phyloP scores from a whole-genome alignment of 2,329 filamentous ascomycete genomes.

The Grosmannia serpens region DNA sequence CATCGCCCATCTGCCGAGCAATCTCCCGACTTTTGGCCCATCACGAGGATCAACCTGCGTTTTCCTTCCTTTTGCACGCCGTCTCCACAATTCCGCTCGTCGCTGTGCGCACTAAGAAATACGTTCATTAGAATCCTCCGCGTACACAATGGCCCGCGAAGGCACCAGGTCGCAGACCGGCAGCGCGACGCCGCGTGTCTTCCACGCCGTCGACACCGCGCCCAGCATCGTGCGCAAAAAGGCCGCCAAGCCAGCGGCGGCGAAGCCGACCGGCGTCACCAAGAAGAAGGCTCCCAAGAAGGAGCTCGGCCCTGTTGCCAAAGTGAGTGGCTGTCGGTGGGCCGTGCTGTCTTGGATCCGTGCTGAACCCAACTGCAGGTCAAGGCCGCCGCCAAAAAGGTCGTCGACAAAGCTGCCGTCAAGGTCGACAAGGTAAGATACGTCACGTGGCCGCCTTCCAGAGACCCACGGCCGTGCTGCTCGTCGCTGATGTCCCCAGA shows the following conservation, averaged over 20 bases:
- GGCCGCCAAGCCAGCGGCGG: conserved; percentile 13
- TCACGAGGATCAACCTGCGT: no score
- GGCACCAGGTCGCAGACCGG: conserved; percentile 40
- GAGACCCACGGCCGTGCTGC: not conserved
- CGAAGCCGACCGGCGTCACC: conserved; percentile 21
- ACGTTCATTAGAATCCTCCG: no score
- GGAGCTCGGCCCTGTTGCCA: conserved; percentile 11
- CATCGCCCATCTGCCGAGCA: not conserved
- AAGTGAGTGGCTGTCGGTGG: not conserved
- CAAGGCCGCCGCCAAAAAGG: not conserved
- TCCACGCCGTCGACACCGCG: conserved; percentile 35
- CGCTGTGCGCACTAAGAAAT: not conserved
- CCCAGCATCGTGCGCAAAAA: conserved; percentile 31
- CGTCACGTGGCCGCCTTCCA: not conserved
- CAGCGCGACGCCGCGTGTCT: conserved; percentile 41
- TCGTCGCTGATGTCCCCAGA: not conserved
- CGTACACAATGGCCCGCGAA: conserved; percentile 32
- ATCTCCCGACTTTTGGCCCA: no score
- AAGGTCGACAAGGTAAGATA: not conserved
- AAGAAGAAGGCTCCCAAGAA: conserved; percentile 28
- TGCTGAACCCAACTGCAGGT: not conserved
- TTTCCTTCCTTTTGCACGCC: no score
- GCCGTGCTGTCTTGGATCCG: not conserved
- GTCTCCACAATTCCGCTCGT: not conserved
- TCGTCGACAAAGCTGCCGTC: conserved; percentile 17